Evolutionary conservation across 2,329 filamentous ascomycete genomes (phyloP).

Genomic region (Ceratocystis albifundus): DNA sequence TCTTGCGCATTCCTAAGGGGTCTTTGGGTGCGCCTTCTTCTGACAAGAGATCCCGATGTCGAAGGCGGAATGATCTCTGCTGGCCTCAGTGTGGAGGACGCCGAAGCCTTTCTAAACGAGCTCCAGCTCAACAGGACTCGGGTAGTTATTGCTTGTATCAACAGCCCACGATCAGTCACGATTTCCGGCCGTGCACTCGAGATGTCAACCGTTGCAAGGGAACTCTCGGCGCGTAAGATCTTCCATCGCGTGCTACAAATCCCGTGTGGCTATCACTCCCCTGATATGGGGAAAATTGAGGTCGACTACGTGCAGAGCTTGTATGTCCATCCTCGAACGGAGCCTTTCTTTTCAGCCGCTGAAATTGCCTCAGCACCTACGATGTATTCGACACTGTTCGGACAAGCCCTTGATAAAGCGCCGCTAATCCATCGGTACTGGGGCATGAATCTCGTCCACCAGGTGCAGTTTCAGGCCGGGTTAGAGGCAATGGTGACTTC

Average conservation of each 20-base stretch:
- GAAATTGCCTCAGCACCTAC: constrained; percentile 18
- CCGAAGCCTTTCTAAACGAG: constrained; percentile 25
- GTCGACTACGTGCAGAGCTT: constrained; percentile 29
- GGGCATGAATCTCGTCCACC: constrained; percentile 36
- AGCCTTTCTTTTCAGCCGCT: neutral
- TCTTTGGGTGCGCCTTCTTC: constrained; percentile 29
- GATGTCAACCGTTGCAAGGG: constrained; percentile 29
- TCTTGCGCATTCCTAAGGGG: constrained; percentile 36
- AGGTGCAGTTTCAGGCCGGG: constrained; percentile 36
- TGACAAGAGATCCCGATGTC: constrained; percentile 26
- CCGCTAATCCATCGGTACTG: constrained; percentile 34
- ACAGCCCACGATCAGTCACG: constrained; percentile 36
- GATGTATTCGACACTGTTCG: constrained; percentile 37
- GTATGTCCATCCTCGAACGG: neutral
- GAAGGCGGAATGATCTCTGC: constrained; percentile 36
- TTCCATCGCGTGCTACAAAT: constrained; percentile 33
- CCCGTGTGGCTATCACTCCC: constrained; percentile 36
- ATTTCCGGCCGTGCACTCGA: constrained; percentile 33
- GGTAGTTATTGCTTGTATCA: constrained; percentile 36
- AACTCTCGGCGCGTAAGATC: constrained; percentile 29
- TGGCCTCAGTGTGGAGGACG: constrained; percentile 29
- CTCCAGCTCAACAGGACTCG: constrained; percentile 25
- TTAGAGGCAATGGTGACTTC: constrained; percentile 30
- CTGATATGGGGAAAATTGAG: constrained; percentile 34
- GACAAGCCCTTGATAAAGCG: neutral